Percentiles rank a stretch among this genome's conserved stretches.
Conservation (phyloP, 805 yeast genomes). For the Dipodascus geniculatus region DNA sequence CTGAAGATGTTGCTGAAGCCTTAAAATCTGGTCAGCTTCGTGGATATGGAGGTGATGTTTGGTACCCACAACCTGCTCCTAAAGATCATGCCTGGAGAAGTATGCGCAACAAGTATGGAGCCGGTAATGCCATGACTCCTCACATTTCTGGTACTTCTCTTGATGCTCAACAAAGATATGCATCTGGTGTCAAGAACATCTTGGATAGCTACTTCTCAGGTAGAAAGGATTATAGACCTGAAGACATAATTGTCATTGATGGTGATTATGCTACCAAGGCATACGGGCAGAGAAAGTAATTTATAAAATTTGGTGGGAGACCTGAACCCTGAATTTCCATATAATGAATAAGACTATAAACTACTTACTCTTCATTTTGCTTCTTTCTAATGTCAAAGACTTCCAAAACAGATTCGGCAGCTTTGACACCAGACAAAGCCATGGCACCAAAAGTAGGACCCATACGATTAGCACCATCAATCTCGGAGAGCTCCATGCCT, state of each 20-base stretch:
- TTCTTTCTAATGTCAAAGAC: conserved; percentile 17
- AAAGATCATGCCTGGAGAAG: conserved; percentile 66
- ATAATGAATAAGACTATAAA: too few species aligned
- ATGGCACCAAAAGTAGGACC: conserved; percentile 79
- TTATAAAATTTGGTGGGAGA: too few species aligned
- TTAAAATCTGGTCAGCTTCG: conserved; percentile 53
- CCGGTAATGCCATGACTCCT: conserved; percentile 79
- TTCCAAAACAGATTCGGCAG: conserved; percentile 39
- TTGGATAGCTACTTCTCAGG: conserved; percentile 50
- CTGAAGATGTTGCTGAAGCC: conserved; percentile 67
- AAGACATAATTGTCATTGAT: conserved; percentile 57
- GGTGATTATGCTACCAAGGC: conserved; percentile 68
- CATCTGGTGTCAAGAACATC: conserved; percentile 56
- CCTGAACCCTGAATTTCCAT: too few species aligned
- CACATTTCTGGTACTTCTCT: conserved; percentile 71
- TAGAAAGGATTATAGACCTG: conserved; percentile 59
- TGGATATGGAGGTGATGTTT: conserved; percentile 81
- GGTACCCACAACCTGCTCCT: conserved; percentile 81
- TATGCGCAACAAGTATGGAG: conserved; percentile 52
- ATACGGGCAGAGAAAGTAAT: conserved; percentile 41
- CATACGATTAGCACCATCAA: conserved; percentile 71
- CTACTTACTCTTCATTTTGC: conserved; percentile 18
- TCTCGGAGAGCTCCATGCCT: conserved; percentile 73
- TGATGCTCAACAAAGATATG: conserved; percentile 69
- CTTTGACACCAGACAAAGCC: conserved; percentile 69